phyloP scores from a whole-genome alignment of 2,329 filamentous ascomycete species.

The Cryphonectria nitschkei region DNA sequence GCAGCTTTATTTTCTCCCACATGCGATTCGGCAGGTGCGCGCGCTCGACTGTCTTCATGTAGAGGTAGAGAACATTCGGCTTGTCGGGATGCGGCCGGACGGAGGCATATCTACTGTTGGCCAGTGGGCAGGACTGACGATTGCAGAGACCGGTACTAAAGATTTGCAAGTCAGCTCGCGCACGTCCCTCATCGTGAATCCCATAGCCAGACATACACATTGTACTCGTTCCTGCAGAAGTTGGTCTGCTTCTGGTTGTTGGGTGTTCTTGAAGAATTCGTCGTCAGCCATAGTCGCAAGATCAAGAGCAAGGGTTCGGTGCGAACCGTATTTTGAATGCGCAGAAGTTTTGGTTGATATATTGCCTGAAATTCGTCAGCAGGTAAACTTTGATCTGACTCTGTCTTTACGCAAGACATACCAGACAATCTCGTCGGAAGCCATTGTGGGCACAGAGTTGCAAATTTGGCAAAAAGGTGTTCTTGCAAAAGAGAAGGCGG shows the following conservation, averaged over 20 bases:
- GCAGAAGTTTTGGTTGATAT: constrained; percentile 81
- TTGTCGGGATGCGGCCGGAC: constrained; percentile 73
- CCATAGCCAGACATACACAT: constrained; percentile 52
- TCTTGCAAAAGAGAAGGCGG: constrained; percentile 24
- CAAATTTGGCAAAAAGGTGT: not conserved
- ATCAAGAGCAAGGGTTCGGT: not conserved
- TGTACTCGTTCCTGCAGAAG: constrained; percentile 96
- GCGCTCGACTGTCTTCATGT: constrained; percentile 94
- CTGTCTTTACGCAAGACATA: constrained; percentile 43
- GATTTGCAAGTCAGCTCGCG: not conserved
- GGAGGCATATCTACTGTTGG: constrained; percentile 91
- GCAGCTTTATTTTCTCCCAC: constrained; percentile 92
- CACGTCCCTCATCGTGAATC: not conserved
- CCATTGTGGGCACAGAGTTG: constrained; percentile 57
- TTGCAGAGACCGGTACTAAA: constrained; percentile 72
- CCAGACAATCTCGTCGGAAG: constrained; percentile 97
- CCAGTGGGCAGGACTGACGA: constrained; percentile 85
- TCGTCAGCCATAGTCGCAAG: not conserved
- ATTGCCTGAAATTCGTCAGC: constrained; percentile 12
- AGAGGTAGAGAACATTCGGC: constrained; percentile 72
- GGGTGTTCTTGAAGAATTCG: constrained; percentile 54
- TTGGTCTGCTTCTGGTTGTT: constrained; percentile 74
- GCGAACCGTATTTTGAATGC: constrained; percentile 88
- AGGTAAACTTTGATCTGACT: constrained; percentile 89
- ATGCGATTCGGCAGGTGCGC: constrained; percentile 85